phyloP scores from a whole-genome alignment of 495 filamentous ascomycete species.

The Aspergillus cristatus region DNA sequence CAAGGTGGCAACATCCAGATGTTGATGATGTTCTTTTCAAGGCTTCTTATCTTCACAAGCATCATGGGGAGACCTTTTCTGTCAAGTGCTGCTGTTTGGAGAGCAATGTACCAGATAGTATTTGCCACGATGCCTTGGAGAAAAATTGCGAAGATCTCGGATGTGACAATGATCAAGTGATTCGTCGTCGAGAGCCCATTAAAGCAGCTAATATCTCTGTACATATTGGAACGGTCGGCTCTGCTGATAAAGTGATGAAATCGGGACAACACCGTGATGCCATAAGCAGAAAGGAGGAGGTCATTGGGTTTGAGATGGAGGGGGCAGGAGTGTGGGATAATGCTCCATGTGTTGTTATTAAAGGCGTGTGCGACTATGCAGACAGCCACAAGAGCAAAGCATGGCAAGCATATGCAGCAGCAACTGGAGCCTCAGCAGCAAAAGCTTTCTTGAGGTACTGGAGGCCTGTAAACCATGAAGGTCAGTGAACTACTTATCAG shows the following conservation, averaged over 20 bases:
- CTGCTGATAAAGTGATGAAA: conserved; percentile 20
- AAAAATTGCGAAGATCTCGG: too few relatives aligned
- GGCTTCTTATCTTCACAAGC: conserved; percentile 22
- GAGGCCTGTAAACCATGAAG: too few relatives aligned
- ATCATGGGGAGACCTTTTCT: too few relatives aligned
- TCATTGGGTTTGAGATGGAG: conserved; percentile 38
- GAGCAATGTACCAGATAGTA: too few relatives aligned
- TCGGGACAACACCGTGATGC: conserved; percentile 17
- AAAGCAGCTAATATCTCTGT: background rate
- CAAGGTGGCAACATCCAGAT: conserved; percentile 11
- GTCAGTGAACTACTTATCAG: too few relatives aligned
- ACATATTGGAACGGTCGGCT: conserved; percentile 11
- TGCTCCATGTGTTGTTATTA: conserved; percentile 27
- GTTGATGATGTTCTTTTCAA: conserved; percentile 18
- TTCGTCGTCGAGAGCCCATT: too few relatives aligned
- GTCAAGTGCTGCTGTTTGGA: too few relatives aligned
- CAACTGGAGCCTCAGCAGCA: conserved; percentile 16
- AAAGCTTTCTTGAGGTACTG: conserved; percentile 11
- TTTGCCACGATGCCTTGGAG: too few relatives aligned
- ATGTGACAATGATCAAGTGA: too few relatives aligned
- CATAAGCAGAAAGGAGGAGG: conserved; percentile 2
- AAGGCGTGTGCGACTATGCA: conserved; percentile 32
- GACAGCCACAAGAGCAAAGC: conserved; percentile 32
- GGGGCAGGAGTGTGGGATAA: conserved; percentile 32
- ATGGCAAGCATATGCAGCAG: conserved; percentile 32